phyloP scores from a whole-genome alignment of 805 yeast species.

The Candida anglica region DNA sequence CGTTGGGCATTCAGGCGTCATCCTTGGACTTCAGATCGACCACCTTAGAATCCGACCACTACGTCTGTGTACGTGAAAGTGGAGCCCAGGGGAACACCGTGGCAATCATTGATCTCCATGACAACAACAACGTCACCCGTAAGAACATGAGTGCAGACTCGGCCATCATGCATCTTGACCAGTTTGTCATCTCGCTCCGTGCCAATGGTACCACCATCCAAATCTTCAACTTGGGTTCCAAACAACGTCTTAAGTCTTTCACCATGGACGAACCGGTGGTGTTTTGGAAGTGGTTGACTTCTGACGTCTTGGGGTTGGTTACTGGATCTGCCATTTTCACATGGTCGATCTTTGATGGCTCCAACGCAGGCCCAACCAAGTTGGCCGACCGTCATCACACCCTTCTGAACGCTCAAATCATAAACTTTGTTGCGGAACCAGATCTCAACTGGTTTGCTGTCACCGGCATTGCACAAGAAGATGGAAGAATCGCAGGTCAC shows the following conservation, averaged over 20 bases:
- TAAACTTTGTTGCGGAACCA: conserved; percentile 80
- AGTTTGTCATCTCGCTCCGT: conserved; percentile 84
- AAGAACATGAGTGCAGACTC: conserved; percentile 97
- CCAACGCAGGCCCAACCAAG: conserved; percentile 71
- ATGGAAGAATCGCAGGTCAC: conserved; percentile 92
- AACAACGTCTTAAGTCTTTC: conserved; percentile 85
- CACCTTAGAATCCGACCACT: conserved; percentile 89
- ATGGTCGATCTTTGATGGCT: conserved; percentile 83
- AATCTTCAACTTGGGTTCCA: conserved; percentile 82
- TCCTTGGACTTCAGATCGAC: conserved; percentile 91
- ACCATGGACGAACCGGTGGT: conserved; percentile 85
- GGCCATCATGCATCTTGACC: conserved; percentile 93
- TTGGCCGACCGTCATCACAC: conserved; percentile 82
- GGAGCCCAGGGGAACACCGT: conserved; percentile 73
- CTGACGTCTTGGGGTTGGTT: conserved; percentile 73
- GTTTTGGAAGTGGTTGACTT: conserved; percentile 91
- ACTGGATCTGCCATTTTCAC: conserved; percentile 71
- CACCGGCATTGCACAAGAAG: conserved; percentile 91
- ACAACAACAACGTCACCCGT: conserved; percentile 75
- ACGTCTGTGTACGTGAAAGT: conserved; percentile 75
- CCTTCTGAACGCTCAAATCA: conserved; percentile 78
- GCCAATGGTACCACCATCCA: conserved; percentile 96
- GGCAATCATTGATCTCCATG: conserved; percentile 82
- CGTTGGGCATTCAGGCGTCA: conserved; percentile 78
- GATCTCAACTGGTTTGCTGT: conserved; percentile 90